Evolutionary conservation across 148 eudicot genomes (phyloP).

Genomic region (Mesembryanthemum crystallinum): DNA sequence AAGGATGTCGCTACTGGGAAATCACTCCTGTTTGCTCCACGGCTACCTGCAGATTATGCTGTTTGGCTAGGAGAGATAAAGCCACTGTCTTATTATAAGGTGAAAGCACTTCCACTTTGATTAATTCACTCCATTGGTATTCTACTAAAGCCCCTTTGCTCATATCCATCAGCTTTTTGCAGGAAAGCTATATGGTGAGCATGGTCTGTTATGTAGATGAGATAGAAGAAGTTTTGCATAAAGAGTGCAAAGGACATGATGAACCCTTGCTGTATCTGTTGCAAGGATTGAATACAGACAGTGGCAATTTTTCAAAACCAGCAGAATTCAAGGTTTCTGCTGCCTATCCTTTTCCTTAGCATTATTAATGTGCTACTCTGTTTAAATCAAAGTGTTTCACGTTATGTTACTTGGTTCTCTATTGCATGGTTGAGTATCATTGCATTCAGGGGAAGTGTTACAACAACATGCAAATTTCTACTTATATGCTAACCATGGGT

Average conservation of each 20-base stretch:
- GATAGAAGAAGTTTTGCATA: slow-evolving; percentile 54
- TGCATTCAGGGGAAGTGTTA: too few relatives aligned
- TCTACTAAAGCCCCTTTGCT: slow-evolving; percentile 16
- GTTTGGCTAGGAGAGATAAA: slow-evolving; percentile 94
- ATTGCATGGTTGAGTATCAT: neutral
- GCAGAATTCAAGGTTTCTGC: slow-evolving; percentile 78
- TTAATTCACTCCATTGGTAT: slow-evolving; percentile 1
- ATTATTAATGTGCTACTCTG: neutral
- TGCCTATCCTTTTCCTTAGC: neutral
- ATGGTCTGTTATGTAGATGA: slow-evolving; percentile 62
- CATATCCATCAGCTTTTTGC: slow-evolving; percentile 32
- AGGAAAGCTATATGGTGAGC: slow-evolving; percentile 80
- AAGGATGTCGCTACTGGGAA: slow-evolving; percentile 83
- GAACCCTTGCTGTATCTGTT: slow-evolving; percentile 69
- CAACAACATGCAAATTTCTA: too few relatives aligned
- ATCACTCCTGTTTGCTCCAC: slow-evolving; percentile 78
- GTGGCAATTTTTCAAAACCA: slow-evolving; percentile 77
- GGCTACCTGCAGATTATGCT: slow-evolving; percentile 84
- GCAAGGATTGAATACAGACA: slow-evolving; percentile 94
- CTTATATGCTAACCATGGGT: too few relatives aligned
- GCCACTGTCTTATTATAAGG: slow-evolving; percentile 61
- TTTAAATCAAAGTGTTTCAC: neutral
- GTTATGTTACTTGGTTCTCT: neutral
- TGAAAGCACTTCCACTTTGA: slow-evolving; percentile 21
- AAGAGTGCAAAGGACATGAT: slow-evolving; percentile 50